Evolutionary conservation across 257 asterid species (phyloP).

Genomic region (Marsdenia floribunda): DNA sequence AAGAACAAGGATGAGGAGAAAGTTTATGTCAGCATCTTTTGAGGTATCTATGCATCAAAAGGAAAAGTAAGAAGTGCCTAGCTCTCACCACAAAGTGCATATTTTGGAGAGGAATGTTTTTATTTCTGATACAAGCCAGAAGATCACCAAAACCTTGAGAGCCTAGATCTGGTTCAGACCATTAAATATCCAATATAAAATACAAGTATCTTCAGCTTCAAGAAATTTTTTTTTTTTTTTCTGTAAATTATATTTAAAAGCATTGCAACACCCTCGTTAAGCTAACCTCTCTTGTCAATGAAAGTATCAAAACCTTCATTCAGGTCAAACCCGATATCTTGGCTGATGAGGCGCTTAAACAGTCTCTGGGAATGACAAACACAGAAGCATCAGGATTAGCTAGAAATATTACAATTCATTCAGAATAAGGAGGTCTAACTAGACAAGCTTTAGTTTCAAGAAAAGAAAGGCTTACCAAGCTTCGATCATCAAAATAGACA

Average conservation of each 20-base stretch:
- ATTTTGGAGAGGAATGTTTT: constrained; percentile 77
- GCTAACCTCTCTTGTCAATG: constrained; percentile 69
- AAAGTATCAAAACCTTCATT: constrained; percentile 90
- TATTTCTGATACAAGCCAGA: constrained; percentile 74
- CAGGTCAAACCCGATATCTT: constrained; percentile 85
- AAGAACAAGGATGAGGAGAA: constrained; percentile 23
- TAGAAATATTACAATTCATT: constrained; percentile 6
- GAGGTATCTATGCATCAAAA: constrained; percentile 16
- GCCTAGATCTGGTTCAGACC: constrained; percentile 67
- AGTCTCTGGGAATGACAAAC: constrained; percentile 58
- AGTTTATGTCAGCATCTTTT: constrained; percentile 18
- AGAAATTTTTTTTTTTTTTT: constrained; percentile 9
- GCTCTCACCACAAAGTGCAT: constrained; percentile 97
- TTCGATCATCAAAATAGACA: constrained; percentile 87
- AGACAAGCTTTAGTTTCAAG: background rate
- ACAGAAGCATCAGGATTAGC: constrained; percentile 13
- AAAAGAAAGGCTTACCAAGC: constrained; percentile 65
- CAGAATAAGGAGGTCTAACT: background rate
- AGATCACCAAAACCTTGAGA: constrained; percentile 95
- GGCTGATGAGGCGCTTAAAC: constrained; percentile 83
- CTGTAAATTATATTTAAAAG: background rate
- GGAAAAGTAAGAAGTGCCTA: background rate
- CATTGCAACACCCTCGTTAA: constrained; percentile 17
- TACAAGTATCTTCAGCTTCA: constrained; percentile 14
- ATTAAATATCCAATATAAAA: constrained; percentile 21